Evolutionary conservation across 805 yeast genomes (phyloP), one percentile per base, ranked within the genome.

Genomic region (Clavispora phyllophila): DNA sequence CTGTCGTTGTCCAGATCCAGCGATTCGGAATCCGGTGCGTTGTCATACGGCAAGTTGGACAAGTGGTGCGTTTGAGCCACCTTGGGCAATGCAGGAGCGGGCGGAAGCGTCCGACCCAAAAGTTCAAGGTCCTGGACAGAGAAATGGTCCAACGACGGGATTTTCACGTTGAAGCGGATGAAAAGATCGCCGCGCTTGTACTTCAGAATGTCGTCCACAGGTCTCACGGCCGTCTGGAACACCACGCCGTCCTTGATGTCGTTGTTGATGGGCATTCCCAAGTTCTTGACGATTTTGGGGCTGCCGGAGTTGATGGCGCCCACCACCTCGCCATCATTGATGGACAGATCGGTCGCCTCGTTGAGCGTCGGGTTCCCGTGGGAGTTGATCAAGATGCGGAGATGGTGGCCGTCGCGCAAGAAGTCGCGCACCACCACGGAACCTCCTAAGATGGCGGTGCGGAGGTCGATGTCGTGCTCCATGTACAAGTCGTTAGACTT

Each of bases 361-460:
- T 50, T 52, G 28, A 53, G 20, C 3, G 17, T 32, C 26, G 39
- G 25, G 24, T 49, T 35, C 1, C 72, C 72, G 46, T 68, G 73
- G 5, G 62, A 63, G 46, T 68, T 68, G n/a, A 69, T 52, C 34
- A 44, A 52, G 1, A 70, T 46, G 24, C 54, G 53, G 19, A 70
- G 44, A 25, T 58, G 53, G 28, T 63, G 59, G 9, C 62, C 68
- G 46, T 61, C 34, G 58, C 66, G 54, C 12, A 68, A 40, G 35
- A 60, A 68, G 46, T 68, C 57, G 7, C 50, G 50, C 7, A 70
- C 44, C 9, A 57, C 62, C 12, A 81, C 48, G 3, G 57, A 47
- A 1, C 86, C 86, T n/a, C 86, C 86, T 36, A 77, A 58, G 10
- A 81, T 56, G 7, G 83, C 81, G 0, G 82, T 79, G 38, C 66